A percentile compares a stretch with the other conserved stretches of the same genome.
Conservation (phyloP, 2,329 filamentous ascomycete species). For the Botrytis hyacinthi region DNA sequence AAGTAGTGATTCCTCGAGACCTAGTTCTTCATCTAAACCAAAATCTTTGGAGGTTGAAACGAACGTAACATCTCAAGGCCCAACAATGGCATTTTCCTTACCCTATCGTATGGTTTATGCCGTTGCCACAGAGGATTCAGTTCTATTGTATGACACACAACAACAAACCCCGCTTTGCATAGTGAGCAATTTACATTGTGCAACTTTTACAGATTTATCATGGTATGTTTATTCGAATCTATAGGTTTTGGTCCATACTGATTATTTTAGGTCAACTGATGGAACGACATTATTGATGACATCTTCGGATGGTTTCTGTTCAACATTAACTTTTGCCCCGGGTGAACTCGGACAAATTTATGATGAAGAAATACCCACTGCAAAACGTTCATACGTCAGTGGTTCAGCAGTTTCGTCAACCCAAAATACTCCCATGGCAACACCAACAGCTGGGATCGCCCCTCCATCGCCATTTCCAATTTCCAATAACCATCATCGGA, state of each 20-base stretch:
- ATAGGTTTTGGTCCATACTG: constrained; percentile 15
- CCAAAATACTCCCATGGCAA: constrained; percentile 68
- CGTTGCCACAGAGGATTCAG: constrained; percentile 93
- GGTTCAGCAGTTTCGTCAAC: constrained; percentile 48
- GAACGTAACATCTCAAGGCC: constrained; percentile 52
- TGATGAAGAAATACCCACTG: constrained; percentile 59
- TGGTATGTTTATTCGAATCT: constrained; percentile 63
- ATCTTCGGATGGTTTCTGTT: constrained; percentile 98
- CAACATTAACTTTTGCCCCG: constrained; percentile 76
- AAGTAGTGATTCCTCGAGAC: constrained; percentile 44
- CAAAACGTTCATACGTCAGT: constrained; percentile 44
- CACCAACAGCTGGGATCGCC: constrained; percentile 61
- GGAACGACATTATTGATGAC: constrained; percentile 82
- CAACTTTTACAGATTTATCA: constrained; percentile 92
- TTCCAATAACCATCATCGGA: constrained; percentile 53
- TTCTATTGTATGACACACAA: constrained; percentile 94
- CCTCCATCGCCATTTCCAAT: constrained; percentile 57
- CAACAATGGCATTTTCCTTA: constrained; percentile 73
- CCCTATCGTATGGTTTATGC: constrained; percentile 95
- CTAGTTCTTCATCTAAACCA: constrained; percentile 45
- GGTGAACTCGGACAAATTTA: constrained; percentile 85
- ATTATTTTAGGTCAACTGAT: constrained; percentile 62
- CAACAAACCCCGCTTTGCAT: constrained; percentile 91
- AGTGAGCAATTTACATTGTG: constrained; percentile 95
- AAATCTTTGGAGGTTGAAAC: constrained; percentile 45